phyloP scores from a whole-genome alignment of 169 alveolate genomes.

The Cryptosporidium xiaoi region DNA sequence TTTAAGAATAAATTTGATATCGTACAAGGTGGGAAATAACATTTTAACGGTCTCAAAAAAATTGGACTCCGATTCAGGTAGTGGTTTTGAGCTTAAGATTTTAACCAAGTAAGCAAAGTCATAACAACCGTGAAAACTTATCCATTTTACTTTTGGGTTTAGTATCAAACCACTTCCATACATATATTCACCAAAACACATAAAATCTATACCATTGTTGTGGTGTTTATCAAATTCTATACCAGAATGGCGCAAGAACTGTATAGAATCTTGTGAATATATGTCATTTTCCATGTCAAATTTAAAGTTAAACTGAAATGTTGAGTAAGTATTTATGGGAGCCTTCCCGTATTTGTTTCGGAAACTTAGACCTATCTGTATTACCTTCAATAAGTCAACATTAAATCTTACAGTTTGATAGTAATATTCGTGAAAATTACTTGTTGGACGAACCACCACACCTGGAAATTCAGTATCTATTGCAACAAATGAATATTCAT shows the following conservation, averaged over 20 bases:
- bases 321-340: constrained; percentile 89
- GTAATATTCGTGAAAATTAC: constrained; percentile 86
- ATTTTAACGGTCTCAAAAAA: constrained; percentile 89
- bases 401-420: constrained; percentile 94
- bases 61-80: constrained; percentile 93
- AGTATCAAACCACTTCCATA: constrained; percentile 94
- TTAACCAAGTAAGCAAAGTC: constrained; percentile 97
- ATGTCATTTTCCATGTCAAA: constrained; percentile 92
- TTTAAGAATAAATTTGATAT: constrained; percentile 91
- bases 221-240: constrained; percentile 94
- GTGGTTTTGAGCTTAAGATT: constrained; percentile 87
- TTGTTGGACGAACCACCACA: constrained; percentile 91
- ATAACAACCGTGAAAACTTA: constrained; percentile 97
- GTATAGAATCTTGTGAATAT: constrained; percentile 92
- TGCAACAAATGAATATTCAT: constrained; percentile 90
- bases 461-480: constrained; percentile 94
- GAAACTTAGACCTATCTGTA: constrained; percentile 95
- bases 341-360: constrained; percentile 92
- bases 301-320: constrained; percentile 97
- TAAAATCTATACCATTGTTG: constrained; percentile 91
- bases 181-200: constrained; percentile 95
- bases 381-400: constrained; percentile 94
- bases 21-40: constrained; percentile 96
- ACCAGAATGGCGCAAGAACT: constrained; percentile 94
- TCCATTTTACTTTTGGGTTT: constrained; percentile 97